Conservation (phyloP, 352 stramenopile genomes). For the Phytopythium ostracodes region DNA sequence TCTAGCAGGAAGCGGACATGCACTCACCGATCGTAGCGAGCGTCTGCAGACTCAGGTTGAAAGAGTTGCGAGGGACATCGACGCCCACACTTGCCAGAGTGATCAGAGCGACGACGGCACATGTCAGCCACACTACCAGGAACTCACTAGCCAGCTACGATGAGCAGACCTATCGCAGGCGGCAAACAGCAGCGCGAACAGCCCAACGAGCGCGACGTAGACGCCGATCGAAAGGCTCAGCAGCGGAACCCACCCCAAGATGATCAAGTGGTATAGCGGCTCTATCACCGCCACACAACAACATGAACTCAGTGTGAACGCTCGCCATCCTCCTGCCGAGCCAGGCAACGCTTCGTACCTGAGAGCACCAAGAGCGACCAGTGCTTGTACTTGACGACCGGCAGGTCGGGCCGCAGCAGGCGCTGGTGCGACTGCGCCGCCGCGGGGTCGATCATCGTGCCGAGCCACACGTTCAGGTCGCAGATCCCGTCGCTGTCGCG, state of each 20-base stretch:
- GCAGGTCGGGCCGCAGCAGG: conserved; percentile 37
- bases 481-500: conserved; percentile 48
- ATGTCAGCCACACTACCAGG: neutral
- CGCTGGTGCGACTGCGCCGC: conserved; percentile 12
- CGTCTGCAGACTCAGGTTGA: conserved; percentile 61
- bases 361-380: conserved; percentile 30
- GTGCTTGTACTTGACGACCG: conserved; percentile 46
- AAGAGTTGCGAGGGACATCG: conserved; percentile 33
- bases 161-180: conserved; percentile 28
- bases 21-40: conserved; percentile 46
- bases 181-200: conserved; percentile 47
- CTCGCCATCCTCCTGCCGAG: neutral
- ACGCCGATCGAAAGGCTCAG: conserved; percentile 40
- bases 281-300: conserved; percentile 10
- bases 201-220: conserved; percentile 38
- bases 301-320: neutral
- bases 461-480: conserved; percentile 48
- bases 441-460: conserved; percentile 39
- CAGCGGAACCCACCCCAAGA: conserved; percentile 38
- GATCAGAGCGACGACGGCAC: neutral
- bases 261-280: conserved; percentile 46
- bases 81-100: conserved; percentile 6
- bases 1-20: neutral
- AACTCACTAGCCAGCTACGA: neutral
- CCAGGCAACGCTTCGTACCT: conserved; percentile 11